These are phyloP conservation scores for Pleurotus eryngii DNA, from an alignment of 768 basidiomycete genomes.

Conservation along the genomic window DNA sequence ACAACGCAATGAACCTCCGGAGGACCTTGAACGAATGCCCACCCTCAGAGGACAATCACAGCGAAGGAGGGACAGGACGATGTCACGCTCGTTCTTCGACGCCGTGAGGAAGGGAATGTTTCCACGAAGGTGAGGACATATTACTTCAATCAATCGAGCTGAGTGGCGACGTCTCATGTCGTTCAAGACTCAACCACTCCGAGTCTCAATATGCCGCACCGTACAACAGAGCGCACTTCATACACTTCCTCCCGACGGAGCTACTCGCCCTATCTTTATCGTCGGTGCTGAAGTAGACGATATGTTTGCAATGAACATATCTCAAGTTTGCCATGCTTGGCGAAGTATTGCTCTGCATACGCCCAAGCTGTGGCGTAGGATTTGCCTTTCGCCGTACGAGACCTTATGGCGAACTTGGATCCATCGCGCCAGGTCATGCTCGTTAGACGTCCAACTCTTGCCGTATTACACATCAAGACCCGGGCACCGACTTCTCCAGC, in stretches of 20 bases:
- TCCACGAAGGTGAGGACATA: slow-evolving; percentile 25
- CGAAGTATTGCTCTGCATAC: slow-evolving; percentile 57
- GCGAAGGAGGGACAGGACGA: slow-evolving; percentile 37
- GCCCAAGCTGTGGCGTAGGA: slow-evolving; percentile 61
- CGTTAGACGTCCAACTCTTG: slow-evolving; percentile 56
- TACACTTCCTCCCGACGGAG: slow-evolving; percentile 59
- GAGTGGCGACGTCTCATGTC: neutral
- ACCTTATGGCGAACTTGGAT: slow-evolving; percentile 65
- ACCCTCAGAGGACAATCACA: slow-evolving; percentile 41
- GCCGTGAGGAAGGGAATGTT: slow-evolving; percentile 40
- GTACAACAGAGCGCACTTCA: slow-evolving; percentile 38
- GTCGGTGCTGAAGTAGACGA: slow-evolving; percentile 54
- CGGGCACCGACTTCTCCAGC: slow-evolving; percentile 20
- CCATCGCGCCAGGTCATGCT: slow-evolving; percentile 53
- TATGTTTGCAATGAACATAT: slow-evolving; percentile 58
- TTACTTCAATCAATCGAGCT: neutral
- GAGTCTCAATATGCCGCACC: neutral
- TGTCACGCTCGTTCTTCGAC: slow-evolving; percentile 50
- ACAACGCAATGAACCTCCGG: neutral
- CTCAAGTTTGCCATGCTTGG: slow-evolving; percentile 70
- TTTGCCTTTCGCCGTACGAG: slow-evolving; percentile 45
- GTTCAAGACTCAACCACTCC: neutral
- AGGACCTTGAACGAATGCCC: slow-evolving; percentile 3
- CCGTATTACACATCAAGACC: slow-evolving; percentile 26
- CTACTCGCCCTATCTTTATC: slow-evolving; percentile 60